Conservation (phyloP, 768 basidiomycete species). For the Pisolithus sp. region DNA sequence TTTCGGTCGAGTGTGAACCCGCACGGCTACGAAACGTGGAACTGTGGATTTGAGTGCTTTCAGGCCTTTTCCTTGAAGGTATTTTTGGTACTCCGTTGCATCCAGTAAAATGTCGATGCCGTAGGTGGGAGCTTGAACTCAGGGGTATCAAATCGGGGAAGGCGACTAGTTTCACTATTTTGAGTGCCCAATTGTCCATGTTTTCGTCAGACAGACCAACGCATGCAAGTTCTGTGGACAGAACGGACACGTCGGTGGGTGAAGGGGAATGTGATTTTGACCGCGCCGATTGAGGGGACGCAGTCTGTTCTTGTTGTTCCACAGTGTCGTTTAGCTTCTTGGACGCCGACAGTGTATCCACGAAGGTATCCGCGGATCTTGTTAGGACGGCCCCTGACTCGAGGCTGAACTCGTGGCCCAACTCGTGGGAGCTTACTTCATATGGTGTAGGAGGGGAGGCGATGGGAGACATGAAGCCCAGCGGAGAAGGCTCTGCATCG, state of each 20-base stretch:
- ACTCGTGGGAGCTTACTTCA: constrained; percentile 23
- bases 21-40: constrained; percentile 18
- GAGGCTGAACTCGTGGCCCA: constrained; percentile 23
- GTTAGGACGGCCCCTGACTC: constrained; percentile 44
- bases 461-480: constrained; percentile 25
- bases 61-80: constrained; percentile 5
- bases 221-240: constrained; percentile 68
- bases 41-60: constrained; percentile 13
- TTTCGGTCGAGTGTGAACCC: constrained; percentile 19
- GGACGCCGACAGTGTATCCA: background rate
- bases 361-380: background rate
- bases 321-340: background rate
- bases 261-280: constrained; percentile 49
- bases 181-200: constrained; percentile 67
- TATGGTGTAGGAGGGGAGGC: constrained; percentile 27
- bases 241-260: constrained; percentile 51
- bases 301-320: background rate
- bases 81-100: constrained; percentile 2
- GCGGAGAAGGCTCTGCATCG: constrained; percentile 33
- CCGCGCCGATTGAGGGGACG: constrained; percentile 17
- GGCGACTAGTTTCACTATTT: constrained; percentile 72
- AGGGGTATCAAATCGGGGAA: constrained; percentile 64
- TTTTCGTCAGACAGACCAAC: constrained; percentile 67
- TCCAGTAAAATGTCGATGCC: background rate
- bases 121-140: constrained; percentile 7